phyloP scores from a whole-genome alignment of 352 stramenopile species.

The Globisporangium irregulare region DNA sequence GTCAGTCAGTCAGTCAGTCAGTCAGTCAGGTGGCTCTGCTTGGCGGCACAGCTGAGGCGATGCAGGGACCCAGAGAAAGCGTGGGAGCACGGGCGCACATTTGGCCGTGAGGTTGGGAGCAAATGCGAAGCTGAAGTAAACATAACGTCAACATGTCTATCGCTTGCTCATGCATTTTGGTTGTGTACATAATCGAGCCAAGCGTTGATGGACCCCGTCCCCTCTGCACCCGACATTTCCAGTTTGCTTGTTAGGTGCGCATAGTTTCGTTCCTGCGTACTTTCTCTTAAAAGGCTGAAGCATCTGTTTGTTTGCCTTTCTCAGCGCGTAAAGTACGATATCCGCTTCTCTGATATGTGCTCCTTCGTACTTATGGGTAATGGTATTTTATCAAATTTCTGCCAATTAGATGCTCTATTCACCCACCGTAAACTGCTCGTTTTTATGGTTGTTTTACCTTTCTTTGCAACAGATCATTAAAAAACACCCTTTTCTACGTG shows the following conservation, averaged over 20 bases:
- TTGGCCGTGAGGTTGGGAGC: background rate
- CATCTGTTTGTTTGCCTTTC: background rate
- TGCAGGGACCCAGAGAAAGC: background rate
- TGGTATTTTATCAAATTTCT: slow-evolving; percentile 1
- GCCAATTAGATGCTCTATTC: background rate
- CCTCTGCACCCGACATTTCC: slow-evolving; percentile 11
- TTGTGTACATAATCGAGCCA: background rate
- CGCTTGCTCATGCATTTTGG: background rate
- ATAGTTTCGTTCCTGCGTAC: background rate
- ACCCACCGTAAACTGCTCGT: background rate
- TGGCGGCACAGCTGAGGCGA: background rate
- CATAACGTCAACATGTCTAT: slow-evolving; percentile 1
- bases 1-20: too few species aligned
- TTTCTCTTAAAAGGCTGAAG: background rate
- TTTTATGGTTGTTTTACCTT: background rate
- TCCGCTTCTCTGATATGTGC: background rate
- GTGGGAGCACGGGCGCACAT: background rate
- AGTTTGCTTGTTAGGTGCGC: background rate
- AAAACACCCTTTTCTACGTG: background rate
- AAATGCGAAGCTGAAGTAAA: background rate
- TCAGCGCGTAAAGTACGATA: background rate
- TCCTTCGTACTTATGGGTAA: background rate
- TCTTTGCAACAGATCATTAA: background rate
- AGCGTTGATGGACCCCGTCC: background rate
- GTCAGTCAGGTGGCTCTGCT: background rate